Evolutionary conservation across 306 rosid species (phyloP), one percentile per base, ranked within the genome.

Genomic region (Sindora glabra): DNA sequence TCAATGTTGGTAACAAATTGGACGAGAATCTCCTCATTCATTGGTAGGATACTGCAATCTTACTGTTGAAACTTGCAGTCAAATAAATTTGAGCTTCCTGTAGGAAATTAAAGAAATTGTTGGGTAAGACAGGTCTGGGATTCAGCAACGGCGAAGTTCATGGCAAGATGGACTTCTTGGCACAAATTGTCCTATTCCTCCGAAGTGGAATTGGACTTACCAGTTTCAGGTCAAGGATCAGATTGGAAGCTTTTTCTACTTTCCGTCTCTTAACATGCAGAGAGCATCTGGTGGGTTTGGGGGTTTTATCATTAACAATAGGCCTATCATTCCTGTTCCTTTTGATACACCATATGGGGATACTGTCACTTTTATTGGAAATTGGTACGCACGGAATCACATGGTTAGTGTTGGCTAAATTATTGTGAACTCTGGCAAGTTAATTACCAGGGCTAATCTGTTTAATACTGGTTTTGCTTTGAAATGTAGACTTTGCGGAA

Each of bases 151-250:
- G 61, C 78, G 96, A 38, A 91, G 81, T 73, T 85, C 96, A 1
- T 91, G 98, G 98, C 92, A 88, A 53, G 98, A 91, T 70, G 98
- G 96, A 62, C 87, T 91, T 70, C 85, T 72, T 27, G 98, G 98
- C 60, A 91, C 98, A 19, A 91, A 88, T 40, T 91, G 98, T 36
- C 98, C 98, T 3, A 88, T 91, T 78, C 98, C 95, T 18, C 74
- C 98, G n/a, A 88, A 81, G 75, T 91, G 98, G 98, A 91, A 91
- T 73, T 91, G 98, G 97, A 91, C 97, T 36, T 91, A 85, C 68
- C 77, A 85, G 45, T 91, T 91, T 74, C 97, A 91, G 73, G 96
- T 91, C 4, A 91, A 91, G 78, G 97, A 91, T 75, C 97, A 91
- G 70, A 74, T 91, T 68, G 97, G 97, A 65, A 91, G 97, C 71